Evolutionary conservation across 1,139 yeast species (phyloP), one percentile per base, ranked within the genome.

Genomic region (Sugiyamaella neomexicana): DNA sequence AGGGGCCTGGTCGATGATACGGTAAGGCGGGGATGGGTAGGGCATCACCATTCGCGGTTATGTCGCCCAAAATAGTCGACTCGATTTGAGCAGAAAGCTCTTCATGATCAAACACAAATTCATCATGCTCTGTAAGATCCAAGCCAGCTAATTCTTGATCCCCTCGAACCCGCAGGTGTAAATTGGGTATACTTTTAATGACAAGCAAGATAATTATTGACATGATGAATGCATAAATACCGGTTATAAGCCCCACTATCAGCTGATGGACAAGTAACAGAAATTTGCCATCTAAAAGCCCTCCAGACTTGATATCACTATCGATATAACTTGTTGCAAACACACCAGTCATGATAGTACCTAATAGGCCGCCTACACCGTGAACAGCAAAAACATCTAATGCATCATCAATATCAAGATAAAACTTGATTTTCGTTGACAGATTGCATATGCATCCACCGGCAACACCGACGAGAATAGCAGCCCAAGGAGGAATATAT

Each of bases 51-150:
- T 31, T 31, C 5, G 25, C 27, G 10, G 43, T 12, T 39, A 23
- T 34, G 37, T 46, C 37, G 2, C 47, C 47, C 8, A 47, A 16
- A n/a, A 49, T n/a, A 10, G 17, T 42, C n/a, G 29, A 13, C 34
- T 49, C 55, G 12, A 53, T 40, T 9, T 53, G 46, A 20, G 41
- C 12, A 10, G 48, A 20, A 12, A 54, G 40, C 15, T 57, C 58
- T 7, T 42, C 39, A 58, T 73, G 78, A 64, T 79, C 80, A 71
- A 70, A 72, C 55, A 76, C 73, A 56, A 71, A 73, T 63, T 81
- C 85, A n/a, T 82, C 81, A 60, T 80, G 79, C 63, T 80, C 83
- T 53, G 75, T 74, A 36, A 71, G 61, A 62, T 81, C 85, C 1
- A 80, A 66, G 1, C 85, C 85, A 31, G 71, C 60, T n/a, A 77